Evolutionary conservation across 306 rosid genomes (phyloP).

Genomic region (Crotalaria pallida): DNA sequence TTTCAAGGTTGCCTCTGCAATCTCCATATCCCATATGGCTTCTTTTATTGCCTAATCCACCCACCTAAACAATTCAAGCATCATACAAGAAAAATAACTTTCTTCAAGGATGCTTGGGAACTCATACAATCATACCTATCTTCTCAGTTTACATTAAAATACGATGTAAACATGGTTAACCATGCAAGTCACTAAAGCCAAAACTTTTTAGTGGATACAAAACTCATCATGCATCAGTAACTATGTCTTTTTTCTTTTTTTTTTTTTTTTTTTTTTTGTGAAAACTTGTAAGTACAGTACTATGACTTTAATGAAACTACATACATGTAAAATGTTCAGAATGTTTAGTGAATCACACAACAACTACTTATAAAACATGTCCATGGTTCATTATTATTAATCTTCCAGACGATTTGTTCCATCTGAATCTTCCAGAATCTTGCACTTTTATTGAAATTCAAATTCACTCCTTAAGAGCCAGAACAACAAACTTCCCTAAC

Average conservation of each 20-base stretch:
- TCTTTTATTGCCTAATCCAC: background rate
- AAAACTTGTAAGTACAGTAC: background rate
- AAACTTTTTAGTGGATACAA: background rate
- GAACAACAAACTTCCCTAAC: conserved; percentile 16
- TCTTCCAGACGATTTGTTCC: background rate
- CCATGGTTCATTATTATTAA: background rate
- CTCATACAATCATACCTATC: background rate
- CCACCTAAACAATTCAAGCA: background rate
- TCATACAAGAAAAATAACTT: background rate
- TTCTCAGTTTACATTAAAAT: background rate
- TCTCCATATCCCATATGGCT: background rate
- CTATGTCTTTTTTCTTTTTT: background rate
- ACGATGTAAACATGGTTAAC: background rate
- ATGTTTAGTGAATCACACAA: background rate
- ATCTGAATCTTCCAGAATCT: background rate
- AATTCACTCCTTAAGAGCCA: background rate
- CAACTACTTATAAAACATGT: background rate
- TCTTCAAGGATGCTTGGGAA: background rate
- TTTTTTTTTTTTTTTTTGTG: no score
- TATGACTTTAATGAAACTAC: background rate
- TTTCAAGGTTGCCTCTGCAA: background rate
- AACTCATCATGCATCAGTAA: background rate
- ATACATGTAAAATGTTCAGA: background rate
- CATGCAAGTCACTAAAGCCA: background rate
- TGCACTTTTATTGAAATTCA: conserved; percentile 15